Percentiles rank a stretch among this genome's conserved stretches.
Conservation (phyloP, 495 filamentous ascomycete species). For the Aspergillus carlsbadensis region DNA sequence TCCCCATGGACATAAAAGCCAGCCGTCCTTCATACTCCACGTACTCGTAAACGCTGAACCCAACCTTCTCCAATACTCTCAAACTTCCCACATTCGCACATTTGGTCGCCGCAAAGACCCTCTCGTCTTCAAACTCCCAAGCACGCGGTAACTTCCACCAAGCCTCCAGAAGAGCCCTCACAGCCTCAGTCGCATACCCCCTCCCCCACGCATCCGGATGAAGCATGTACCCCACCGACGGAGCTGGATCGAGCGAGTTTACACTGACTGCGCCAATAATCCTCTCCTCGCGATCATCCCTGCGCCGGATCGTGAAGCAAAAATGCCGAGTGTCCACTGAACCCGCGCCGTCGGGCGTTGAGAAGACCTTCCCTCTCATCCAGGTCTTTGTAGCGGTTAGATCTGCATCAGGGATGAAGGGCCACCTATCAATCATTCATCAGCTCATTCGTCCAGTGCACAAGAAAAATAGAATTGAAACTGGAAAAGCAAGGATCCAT, state of each 20-base stretch:
- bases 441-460: background rate
- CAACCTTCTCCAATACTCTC: background rate
- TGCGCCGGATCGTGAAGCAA: constrained; percentile 19
- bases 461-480: background rate
- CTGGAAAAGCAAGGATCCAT: background rate
- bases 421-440: constrained; percentile 15
- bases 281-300: constrained; percentile 16
- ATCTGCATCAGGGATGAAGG: constrained; percentile 18
- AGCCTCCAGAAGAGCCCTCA: background rate
- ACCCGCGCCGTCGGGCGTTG: constrained; percentile 27
- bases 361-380: constrained; percentile 22
- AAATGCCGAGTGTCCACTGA: constrained; percentile 19
- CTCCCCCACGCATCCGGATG: constrained; percentile 16
- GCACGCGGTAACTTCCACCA: background rate
- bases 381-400: constrained; percentile 23
- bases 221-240: constrained; percentile 27
- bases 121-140: background rate
- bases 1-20: background rate
- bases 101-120: background rate
- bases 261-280: constrained; percentile 25
- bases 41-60: background rate
- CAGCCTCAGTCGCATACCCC: background rate
- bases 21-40: background rate
- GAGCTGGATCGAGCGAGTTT: constrained; percentile 25
- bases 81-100: background rate